Base-by-base conservation (phyloP, 1,284 basidiomycete genomes). In the Pseudozyma hubeiensis region DNA sequence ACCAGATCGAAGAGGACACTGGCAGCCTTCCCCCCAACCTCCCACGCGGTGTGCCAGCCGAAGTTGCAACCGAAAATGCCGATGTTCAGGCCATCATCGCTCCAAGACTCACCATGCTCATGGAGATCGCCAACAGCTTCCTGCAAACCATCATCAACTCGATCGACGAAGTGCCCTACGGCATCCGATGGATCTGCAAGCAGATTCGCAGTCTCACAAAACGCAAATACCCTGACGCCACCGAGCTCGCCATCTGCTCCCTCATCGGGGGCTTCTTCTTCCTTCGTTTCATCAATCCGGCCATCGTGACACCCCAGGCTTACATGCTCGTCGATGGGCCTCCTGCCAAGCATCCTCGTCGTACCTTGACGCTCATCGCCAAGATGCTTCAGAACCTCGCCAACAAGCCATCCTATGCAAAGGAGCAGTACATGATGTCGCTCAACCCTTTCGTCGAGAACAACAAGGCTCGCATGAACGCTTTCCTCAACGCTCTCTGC, bases 221-320 rank as follows among this genome's bases (percentile, higher is more conserved):
- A 93, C 90, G 97, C 62, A 99, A 98, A 88, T 98, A 98, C 85
- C 95, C 96, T 7, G 94, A 97, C 65, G 95, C 94, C 29, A 93
- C 93, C 37, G 97, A 99, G 86, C 94, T 94, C 81, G 94, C 94
- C 54, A 96, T 99, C 64, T 98, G 95, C 85, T 97, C 95, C 7
- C 89, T 99, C 60, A 99, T 99, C 79, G 97, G 97, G 57, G 96
- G 96, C 19, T 99, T 99, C 88, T 99, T 99, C 89, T 99, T 99
- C 89, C 90, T 99, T 64, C 93, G 97, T 13, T 99, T 99, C 86
- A 97, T 99, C 87, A 99, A 99, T 83, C 97, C 97, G 3, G 97
- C 97, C n/a, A 94, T 99, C 74, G 97, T 99, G 61, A 98, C 97
- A 2, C 97, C 97, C 0, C 97, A 99, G 85, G 96, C 97, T 24